These are phyloP conservation scores for Candida ulmi DNA, from an alignment of 805 yeast genomes.

Conservation along the genomic window DNA sequence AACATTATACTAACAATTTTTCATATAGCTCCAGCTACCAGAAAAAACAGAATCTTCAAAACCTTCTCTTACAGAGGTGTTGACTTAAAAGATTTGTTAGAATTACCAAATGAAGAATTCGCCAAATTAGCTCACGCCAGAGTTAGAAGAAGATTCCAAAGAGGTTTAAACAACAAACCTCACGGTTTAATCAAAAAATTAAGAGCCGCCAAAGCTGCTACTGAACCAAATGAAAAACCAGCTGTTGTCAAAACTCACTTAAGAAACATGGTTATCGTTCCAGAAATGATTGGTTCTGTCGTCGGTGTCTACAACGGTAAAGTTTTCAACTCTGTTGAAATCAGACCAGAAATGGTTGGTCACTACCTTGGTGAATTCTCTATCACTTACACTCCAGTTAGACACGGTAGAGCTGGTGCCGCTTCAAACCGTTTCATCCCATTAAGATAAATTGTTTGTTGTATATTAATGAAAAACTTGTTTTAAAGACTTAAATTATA, in stretches of 20 bases:
- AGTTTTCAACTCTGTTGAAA: slow-evolving; percentile 97
- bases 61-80: slow-evolving; percentile 99
- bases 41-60: slow-evolving; percentile 90
- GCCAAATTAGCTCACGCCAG: slow-evolving; percentile 95
- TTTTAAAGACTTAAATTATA: not conserved
- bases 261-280: slow-evolving; percentile 97
- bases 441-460: slow-evolving; percentile 38
- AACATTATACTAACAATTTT: slow-evolving; percentile 13
- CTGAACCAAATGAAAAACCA: slow-evolving; percentile 94
- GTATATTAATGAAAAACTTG: slow-evolving; percentile 16
- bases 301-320: slow-evolving; percentile 99
- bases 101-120: slow-evolving; percentile 94
- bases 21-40: slow-evolving; percentile 31
- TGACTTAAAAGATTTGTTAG: slow-evolving; percentile 89
- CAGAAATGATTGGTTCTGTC: slow-evolving; percentile 99
- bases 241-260: slow-evolving; percentile 97
- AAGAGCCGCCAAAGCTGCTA: slow-evolving; percentile 92
- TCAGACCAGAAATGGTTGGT: slow-evolving; percentile 99
- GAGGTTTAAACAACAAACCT: slow-evolving; percentile 95
- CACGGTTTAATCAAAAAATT: slow-evolving; percentile 95
- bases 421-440: slow-evolving; percentile 73
- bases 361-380: slow-evolving; percentile 99
- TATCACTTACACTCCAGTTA: slow-evolving; percentile 98
- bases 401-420: slow-evolving; percentile 97
- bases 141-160: slow-evolving; percentile 99